These are phyloP conservation scores for Trichosporon sp. DNA, from an alignment of 1,284 basidiomycete genomes.

Conservation along the genomic window DNA sequence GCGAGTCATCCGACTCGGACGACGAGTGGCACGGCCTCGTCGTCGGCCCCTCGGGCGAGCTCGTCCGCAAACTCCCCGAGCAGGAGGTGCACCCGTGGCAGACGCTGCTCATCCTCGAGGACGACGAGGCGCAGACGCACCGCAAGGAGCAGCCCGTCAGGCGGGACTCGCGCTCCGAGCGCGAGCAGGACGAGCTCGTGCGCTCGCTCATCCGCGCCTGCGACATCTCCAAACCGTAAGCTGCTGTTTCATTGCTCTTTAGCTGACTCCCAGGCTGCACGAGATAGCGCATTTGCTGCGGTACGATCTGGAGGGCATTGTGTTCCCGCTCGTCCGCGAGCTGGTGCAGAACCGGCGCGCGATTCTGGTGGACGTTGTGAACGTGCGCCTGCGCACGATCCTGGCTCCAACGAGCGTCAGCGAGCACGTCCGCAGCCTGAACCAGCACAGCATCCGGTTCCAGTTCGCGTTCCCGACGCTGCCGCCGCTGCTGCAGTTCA, in stretches of 20 bases:
- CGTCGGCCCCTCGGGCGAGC: slow-evolving; percentile 13
- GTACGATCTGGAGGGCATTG: slow-evolving; percentile 78
- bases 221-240: slow-evolving; percentile 54
- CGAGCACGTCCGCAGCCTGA: slow-evolving; percentile 57
- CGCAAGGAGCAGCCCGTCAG: background rate
- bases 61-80: slow-evolving; percentile 20
- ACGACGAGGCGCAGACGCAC: slow-evolving; percentile 18
- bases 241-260: background rate
- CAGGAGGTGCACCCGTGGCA: slow-evolving; percentile 78
- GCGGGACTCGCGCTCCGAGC: slow-evolving; percentile 4
- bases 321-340: slow-evolving; percentile 83
- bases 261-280: slow-evolving; percentile 58
- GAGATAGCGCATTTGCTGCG: slow-evolving; percentile 79
- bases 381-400: slow-evolving; percentile 72
- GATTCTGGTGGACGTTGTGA: slow-evolving; percentile 80
- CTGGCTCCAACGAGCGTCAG: slow-evolving; percentile 70
- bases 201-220: slow-evolving; percentile 61
- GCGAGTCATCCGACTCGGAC: slow-evolving; percentile 57
- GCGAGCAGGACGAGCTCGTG: slow-evolving; percentile 56
- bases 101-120: slow-evolving; percentile 66
- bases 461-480: slow-evolving; percentile 62
- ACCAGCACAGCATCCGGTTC: slow-evolving; percentile 60
- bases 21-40: slow-evolving; percentile 27
- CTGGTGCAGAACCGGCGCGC: slow-evolving; percentile 85
- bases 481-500: slow-evolving; percentile 66